Evolutionary conservation across 139 green algal species (phyloP), one percentile per base, ranked within the genome.

Genomic region (Micromonas pusilla): DNA sequence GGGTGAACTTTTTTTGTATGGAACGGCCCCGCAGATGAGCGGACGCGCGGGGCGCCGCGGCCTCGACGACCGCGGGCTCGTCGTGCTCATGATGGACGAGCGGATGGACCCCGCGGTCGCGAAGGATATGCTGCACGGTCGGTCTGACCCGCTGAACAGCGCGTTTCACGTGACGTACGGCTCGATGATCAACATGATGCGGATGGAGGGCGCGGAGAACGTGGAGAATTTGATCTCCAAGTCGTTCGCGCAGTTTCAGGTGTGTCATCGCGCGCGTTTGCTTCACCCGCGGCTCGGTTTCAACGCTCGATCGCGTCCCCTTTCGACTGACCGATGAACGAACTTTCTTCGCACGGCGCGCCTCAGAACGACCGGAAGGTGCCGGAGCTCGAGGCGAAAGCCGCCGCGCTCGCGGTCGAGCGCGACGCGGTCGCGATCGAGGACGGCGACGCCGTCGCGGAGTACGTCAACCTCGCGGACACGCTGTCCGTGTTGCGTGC

Each of bases 141-240:
- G 85, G 2, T 83, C 92, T 1, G 91, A 96, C 79, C 78, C 84
- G 0, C 83, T 97, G 60, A 80, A 87, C 75, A 91, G 84, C 20
- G 88, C 86, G 70, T 96, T 96, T 77, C 86, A 88, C 77, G 83
- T 96, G 33, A 76, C 80, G 13, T 94, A 94, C 83, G 86, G 84
- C 78, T 93, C 93, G 89, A 85, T 97, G 70, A 85, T 96, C 54
- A 91, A 91, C 77, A 82, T 96, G 78, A 83, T 90, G 62, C 76
- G 88, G 25, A 64, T 83, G 54, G 88, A 93, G 76, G 82, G 83
- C 1, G 83, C 45, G 16, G 81, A 85, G 36, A 67, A 70, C 9
- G 26, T 25, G 0, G 53, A 70, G 30, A 19, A n/a, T 19, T 25
- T 70, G 21, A 71, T 68, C 28, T 21, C 39, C 16, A 26, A 20